These are phyloP conservation scores for Penicillium dipodomyicola DNA, from an alignment of 495 filamentous ascomycete genomes.

Conservation along the genomic window DNA sequence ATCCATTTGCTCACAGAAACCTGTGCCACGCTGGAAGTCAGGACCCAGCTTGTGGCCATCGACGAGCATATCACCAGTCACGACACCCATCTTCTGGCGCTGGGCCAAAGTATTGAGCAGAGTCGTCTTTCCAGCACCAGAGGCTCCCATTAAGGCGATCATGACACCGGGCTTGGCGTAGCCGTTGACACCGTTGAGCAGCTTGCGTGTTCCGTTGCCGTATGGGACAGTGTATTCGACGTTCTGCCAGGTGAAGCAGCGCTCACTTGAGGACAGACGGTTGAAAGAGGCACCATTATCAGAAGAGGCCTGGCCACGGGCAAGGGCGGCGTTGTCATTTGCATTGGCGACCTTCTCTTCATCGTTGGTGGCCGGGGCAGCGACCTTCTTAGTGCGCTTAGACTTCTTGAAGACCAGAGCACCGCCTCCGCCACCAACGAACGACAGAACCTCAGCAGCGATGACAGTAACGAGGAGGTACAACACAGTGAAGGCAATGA, in stretches of 20 bases:
- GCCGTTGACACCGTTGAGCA: conserved; percentile 70
- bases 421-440: conserved; percentile 52
- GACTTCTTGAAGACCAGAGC: conserved; percentile 69
- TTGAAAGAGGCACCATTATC: conserved; percentile 46
- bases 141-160: conserved; percentile 80
- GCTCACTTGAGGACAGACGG: conserved; percentile 58
- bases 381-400: conserved; percentile 53
- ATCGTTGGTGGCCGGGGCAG: conserved; percentile 43
- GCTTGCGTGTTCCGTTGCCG: conserved; percentile 63
- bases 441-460: conserved; percentile 55
- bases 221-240: conserved; percentile 73
- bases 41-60: conserved; percentile 65
- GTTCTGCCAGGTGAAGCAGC: conserved; percentile 73
- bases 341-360: conserved; percentile 44
- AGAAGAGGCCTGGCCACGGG: conserved; percentile 45
- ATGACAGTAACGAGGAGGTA: conserved; percentile 68
- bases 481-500: conserved; percentile 65
- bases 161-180: conserved; percentile 79
- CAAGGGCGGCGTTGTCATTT: conserved; percentile 40
- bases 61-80: conserved; percentile 73
- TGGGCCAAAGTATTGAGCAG: conserved; percentile 74
- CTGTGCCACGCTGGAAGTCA: conserved; percentile 78
- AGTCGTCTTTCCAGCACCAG: conserved; percentile 81
- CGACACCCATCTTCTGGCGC: conserved; percentile 68
- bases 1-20: conserved; percentile 87